Conservation (phyloP, 345 rosid species). For the Murraya koenigii region DNA sequence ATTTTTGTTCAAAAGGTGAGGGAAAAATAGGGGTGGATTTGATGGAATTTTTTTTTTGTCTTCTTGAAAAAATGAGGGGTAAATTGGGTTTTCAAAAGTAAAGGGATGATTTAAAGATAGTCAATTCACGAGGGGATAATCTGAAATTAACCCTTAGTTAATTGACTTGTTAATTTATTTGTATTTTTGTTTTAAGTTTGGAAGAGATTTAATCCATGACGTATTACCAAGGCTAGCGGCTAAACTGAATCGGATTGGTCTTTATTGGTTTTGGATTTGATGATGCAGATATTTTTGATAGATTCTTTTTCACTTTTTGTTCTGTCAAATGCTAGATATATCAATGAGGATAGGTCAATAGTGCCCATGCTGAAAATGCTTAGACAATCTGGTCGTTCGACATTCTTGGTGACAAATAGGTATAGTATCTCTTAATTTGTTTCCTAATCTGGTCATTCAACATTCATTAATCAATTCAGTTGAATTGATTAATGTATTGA, state of each 20-base stretch:
- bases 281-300: background rate
- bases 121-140: too few species aligned
- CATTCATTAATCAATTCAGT: background rate
- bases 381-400: constrained; percentile 85
- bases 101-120: too few species aligned
- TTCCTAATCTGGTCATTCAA: background rate
- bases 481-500: background rate
- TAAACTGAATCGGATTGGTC: background rate
- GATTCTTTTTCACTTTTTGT: background rate
- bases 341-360: constrained; percentile 70
- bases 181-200: background rate
- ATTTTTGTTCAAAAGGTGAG: too few species aligned
- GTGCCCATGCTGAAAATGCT: constrained; percentile 92
- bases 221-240: background rate
- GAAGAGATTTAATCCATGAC: background rate
- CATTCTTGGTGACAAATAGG: constrained; percentile 99
- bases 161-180: background rate
- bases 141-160: too few species aligned
- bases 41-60: too few species aligned
- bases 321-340: constrained; percentile 47
- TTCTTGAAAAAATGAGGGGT: too few species aligned
- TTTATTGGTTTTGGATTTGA: background rate
- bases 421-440: constrained; percentile 18
- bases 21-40: too few species aligned
- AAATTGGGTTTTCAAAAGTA: too few species aligned